Conservation (phyloP, 805 yeast genomes). For the Saturnispora sanitii region DNA sequence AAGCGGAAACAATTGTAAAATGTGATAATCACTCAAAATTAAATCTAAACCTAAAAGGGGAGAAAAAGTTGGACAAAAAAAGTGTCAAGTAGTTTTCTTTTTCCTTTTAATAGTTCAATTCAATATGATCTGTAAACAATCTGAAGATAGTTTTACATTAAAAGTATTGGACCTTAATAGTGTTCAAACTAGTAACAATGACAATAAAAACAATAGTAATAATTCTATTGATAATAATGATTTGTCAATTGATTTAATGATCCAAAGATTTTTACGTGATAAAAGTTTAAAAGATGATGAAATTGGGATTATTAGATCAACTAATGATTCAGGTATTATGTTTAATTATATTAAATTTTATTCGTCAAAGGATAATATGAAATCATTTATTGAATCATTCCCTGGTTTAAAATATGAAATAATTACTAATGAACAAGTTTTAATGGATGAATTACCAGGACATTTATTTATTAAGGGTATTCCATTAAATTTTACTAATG, state of each 20-base stretch:
- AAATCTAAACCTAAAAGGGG: no score
- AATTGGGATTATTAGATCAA: slow-evolving; percentile 17
- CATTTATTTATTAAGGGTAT: slow-evolving; percentile 46
- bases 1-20: no score
- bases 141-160: no score
- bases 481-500: slow-evolving; percentile 29
- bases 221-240: not conserved
- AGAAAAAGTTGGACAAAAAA: no score
- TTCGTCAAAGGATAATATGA: not conserved
- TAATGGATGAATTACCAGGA: slow-evolving; percentile 35
- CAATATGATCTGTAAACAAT: no score
- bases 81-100: no score
- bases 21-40: no score
- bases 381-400: not conserved
- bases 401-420: slow-evolving; percentile 13
- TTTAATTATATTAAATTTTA: slow-evolving; percentile 14
- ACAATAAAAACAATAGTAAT: not conserved
- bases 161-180: no score
- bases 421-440: slow-evolving; percentile 14
- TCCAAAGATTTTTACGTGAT: slow-evolving; percentile 14
- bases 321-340: slow-evolving; percentile 11
- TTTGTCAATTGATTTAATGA: slow-evolving; percentile 12
- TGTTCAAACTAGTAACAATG: no score
- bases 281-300: slow-evolving; percentile 10
- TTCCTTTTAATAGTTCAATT: no score